Percentiles rank a stretch among this genome's conserved stretches.
phyloP scores from a whole-genome alignment of 2,329 filamentous ascomycete genomes.

The Meredithiella fracta region DNA sequence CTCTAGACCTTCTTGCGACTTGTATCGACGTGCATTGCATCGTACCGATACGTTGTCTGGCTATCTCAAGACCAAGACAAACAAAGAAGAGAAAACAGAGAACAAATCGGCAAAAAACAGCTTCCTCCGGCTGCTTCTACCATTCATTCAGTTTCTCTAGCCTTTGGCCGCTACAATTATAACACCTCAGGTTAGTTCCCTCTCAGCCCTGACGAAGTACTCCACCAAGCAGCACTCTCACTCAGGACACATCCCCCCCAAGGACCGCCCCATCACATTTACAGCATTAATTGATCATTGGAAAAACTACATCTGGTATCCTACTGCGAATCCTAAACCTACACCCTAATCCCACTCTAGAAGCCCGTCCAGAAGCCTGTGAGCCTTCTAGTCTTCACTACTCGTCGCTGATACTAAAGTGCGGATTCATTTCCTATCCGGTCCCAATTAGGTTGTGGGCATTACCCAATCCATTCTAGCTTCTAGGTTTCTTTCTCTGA shows the following conservation, averaged over 20 bases:
- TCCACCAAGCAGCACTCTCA: too few relatives aligned
- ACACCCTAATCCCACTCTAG: too few relatives aligned
- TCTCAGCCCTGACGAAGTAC: not conserved
- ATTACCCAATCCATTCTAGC: too few relatives aligned
- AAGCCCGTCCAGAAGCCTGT: too few relatives aligned
- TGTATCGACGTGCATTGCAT: conserved; percentile 1
- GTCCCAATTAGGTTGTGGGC: too few relatives aligned
- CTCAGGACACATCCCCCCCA: not conserved
- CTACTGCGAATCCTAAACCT: not conserved
- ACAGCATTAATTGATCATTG: not conserved
- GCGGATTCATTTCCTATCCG: too few relatives aligned
- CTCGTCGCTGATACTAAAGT: too few relatives aligned
- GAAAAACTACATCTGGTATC: not conserved
- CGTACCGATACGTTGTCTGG: not conserved
- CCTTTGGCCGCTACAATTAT: not conserved
- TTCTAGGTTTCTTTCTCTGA: too few relatives aligned
- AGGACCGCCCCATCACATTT: not conserved
- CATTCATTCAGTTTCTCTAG: not conserved
- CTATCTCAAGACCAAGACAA: not conserved
- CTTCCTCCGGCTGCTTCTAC: not conserved
- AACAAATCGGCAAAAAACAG: not conserved
- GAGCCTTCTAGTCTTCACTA: too few relatives aligned
- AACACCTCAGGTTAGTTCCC: not conserved
- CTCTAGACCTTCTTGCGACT: not conserved
- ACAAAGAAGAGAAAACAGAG: not conserved